Evolutionary conservation across 1,284 basidiomycete species (phyloP), one percentile per base, ranked within the genome.

Genomic region (Taiwanofungus camphoratus): DNA sequence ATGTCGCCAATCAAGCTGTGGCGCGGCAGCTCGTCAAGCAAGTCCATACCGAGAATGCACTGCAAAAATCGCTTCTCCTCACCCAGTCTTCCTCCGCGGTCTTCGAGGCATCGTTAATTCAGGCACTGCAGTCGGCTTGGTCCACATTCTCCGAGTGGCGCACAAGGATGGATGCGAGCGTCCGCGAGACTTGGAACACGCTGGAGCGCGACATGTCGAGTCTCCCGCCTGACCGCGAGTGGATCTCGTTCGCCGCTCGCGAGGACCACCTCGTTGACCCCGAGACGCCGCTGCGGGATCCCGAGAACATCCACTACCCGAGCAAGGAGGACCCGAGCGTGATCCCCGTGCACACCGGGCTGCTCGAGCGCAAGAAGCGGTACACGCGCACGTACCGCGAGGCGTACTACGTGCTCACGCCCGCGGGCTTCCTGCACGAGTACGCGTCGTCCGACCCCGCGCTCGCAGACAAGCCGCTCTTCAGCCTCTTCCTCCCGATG

Each of bases 41-140:
- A 65, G 92, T 98, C 36, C 85, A 94, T 66, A 95, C 96, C 68
- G 96, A 99, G 69, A 99, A 99, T 61, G 83, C 94, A 0, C 79
- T 99, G 15, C 96, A 99, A 67, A 99, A 99, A 66, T 92, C 87
- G n/a, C 89, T 98, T 60, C 87, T 99, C 60, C 96, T 99, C 64
- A 98, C 97, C 82, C 95, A 99, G 64, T 88, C 97, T 58, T 97
- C 97, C 66, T 92, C 87, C 36, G 95, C 94, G 18, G 88, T 96
- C 64, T 99, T 99, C 56, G 95, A 98, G 66, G 90, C 93, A 59
- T 95, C 94, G 49, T 90, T 99, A 56, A 92, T 99, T 30, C 88
- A 91, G 53, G 85, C 91, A 23, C 82, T 99, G 53, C 93, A 99
- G 67, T 92, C 90, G 27, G 92, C 95, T 1, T 99, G 95, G 95